Conservation (phyloP, 345 rosid species). For the Sonneratia alba region DNA sequence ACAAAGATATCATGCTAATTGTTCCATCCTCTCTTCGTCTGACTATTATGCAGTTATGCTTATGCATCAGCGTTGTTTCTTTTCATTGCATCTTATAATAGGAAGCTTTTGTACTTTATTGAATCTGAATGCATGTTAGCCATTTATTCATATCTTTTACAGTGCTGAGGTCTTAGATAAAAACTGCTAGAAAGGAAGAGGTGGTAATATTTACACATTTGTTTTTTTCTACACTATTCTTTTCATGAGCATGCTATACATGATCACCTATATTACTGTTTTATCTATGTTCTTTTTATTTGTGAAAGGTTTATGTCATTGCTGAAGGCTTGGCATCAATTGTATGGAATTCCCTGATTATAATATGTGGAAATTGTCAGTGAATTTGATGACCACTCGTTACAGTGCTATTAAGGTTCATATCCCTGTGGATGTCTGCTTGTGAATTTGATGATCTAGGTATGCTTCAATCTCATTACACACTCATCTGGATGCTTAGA, state of each 20-base stretch:
- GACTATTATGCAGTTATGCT: background rate
- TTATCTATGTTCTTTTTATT: background rate
- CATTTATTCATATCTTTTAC: background rate
- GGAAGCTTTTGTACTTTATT: background rate
- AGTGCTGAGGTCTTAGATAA: slow-evolving; percentile 68
- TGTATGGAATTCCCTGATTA: slow-evolving; percentile 25
- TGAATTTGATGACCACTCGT: background rate
- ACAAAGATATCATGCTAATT: too few relatives aligned
- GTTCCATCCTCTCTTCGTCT: too few relatives aligned
- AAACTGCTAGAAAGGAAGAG: slow-evolving; percentile 54
- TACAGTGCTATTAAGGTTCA: slow-evolving; percentile 41
- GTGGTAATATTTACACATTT: slow-evolving; percentile 23
- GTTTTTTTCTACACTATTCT: background rate
- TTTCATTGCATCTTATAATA: background rate
- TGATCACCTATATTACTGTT: background rate
- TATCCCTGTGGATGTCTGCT: slow-evolving; percentile 72
- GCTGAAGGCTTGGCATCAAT: slow-evolving; percentile 67
- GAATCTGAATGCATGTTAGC: background rate
- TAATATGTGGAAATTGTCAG: slow-evolving; percentile 35
- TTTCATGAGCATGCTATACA: background rate
- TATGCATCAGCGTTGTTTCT: background rate
- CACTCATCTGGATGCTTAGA: background rate
- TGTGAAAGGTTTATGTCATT: slow-evolving; percentile 54
- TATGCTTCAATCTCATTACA: slow-evolving; percentile 5
- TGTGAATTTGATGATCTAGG: slow-evolving; percentile 65